Evolutionary conservation across 768 basidiomycete species (phyloP).

Genomic region (Termitomyces sp.): DNA sequence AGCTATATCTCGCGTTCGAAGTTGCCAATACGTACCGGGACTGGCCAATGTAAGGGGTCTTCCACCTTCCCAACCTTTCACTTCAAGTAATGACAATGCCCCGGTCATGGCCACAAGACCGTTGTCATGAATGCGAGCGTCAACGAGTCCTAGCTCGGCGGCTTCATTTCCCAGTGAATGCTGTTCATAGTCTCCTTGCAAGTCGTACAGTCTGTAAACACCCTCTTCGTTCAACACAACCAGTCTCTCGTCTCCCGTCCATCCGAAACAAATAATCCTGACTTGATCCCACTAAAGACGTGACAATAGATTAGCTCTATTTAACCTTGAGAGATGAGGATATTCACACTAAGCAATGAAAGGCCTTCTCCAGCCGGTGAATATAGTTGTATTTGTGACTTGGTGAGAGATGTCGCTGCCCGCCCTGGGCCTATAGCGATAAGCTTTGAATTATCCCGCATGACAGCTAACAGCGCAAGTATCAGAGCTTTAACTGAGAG

Average conservation of each 20-base stretch:
- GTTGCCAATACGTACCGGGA: conserved; percentile 49
- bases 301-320: conserved; percentile 10
- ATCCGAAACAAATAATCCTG: conserved; percentile 78
- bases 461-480: conserved; percentile 55
- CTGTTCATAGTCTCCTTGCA: conserved; percentile 83
- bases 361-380: conserved; percentile 79
- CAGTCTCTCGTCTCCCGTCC: conserved; percentile 80
- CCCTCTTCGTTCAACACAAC: conserved; percentile 91
- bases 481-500: not conserved
- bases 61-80: conserved; percentile 84
- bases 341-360: conserved; percentile 69
- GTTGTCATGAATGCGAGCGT: conserved; percentile 81
- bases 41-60: conserved; percentile 70
- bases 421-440: conserved; percentile 55
- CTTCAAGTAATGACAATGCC: conserved; percentile 72
- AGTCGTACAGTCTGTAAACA: conserved; percentile 83
- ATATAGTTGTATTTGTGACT: conserved; percentile 83
- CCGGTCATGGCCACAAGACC: conserved; percentile 86
- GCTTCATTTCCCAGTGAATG: conserved; percentile 82
- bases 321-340: conserved; percentile 16
- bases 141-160: conserved; percentile 76
- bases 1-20: not conserved
- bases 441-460: conserved; percentile 81
- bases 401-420: conserved; percentile 51
- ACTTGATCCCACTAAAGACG: conserved; percentile 84